These are phyloP conservation scores for Beta lomatogona DNA, from an alignment of 179 eudicot species.

Conservation along the genomic window DNA sequence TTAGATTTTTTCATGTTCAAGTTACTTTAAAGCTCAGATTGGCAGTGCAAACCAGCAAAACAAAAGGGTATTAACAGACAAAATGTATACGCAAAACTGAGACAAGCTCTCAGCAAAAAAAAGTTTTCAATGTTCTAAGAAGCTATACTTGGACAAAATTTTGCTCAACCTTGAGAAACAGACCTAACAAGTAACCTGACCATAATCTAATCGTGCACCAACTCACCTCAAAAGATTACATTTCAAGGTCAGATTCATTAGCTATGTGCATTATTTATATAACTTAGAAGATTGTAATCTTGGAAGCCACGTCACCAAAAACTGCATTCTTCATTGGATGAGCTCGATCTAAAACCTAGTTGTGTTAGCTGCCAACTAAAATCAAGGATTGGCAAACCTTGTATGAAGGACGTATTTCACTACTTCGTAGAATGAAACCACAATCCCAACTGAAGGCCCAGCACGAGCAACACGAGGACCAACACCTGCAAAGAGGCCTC, in stretches of 20 bases:
- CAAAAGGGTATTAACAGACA: too few species aligned
- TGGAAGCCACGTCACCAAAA: constrained; percentile 14
- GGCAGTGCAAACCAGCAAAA: neutral
- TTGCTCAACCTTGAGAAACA: constrained; percentile 27
- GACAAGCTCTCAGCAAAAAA: constrained; percentile 21
- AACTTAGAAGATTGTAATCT: constrained; percentile 3
- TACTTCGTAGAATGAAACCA: constrained; percentile 85
- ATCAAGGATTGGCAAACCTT: constrained; percentile 26
- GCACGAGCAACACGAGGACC: constrained; percentile 93
- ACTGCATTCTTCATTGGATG: constrained; percentile 25
- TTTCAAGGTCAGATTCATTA: constrained; percentile 6
- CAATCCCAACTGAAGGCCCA: constrained; percentile 93
- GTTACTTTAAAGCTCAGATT: neutral
- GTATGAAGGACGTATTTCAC: constrained; percentile 61
- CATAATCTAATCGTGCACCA: constrained; percentile 12
- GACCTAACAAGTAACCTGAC: constrained; percentile 25
- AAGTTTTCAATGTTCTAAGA: neutral
- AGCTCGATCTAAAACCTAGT: constrained; percentile 24
- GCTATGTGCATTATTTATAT: constrained; percentile 22
- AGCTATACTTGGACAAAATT: constrained; percentile 24
- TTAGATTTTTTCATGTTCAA: too few species aligned
- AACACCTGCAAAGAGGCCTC: constrained; percentile 73
- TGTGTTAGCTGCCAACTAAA: neutral
- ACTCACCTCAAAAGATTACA: neutral
- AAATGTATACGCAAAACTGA: constrained; percentile 16